Evolutionary conservation across 202 grass and related monocot genomes (phyloP).

Genomic region (Panicum hallii): DNA sequence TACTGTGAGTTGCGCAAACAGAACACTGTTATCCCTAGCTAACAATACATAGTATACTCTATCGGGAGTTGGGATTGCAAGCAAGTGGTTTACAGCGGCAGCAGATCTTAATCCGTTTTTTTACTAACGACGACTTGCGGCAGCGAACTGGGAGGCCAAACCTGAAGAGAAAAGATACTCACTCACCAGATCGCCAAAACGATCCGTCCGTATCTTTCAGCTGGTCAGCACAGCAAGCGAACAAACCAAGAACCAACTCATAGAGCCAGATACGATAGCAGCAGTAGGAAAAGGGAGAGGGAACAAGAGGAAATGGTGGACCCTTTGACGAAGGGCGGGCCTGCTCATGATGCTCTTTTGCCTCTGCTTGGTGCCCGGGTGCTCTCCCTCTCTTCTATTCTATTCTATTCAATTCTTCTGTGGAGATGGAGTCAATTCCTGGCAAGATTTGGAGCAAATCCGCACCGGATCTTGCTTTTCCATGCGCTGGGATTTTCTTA

Average conservation of each 20-base stretch:
- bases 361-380: background rate
- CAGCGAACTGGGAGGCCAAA: background rate
- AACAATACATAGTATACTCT: too few relatives aligned
- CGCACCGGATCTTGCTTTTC: conserved; percentile 83
- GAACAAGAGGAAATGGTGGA: conserved; percentile 61
- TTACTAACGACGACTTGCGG: background rate
- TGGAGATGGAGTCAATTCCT: conserved; percentile 65
- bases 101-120: background rate
- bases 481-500: conserved; percentile 62
- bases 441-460: conserved; percentile 84
- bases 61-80: too few relatives aligned
- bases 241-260: background rate
- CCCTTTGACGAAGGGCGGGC: conserved; percentile 1
- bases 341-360: too few relatives aligned
- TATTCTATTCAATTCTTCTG: background rate
- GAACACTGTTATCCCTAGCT: too few relatives aligned
- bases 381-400: background rate
- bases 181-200: conserved; percentile 14
- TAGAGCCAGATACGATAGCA: background rate
- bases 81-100: background rate
- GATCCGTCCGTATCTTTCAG: conserved; percentile 13
- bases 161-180: too few relatives aligned
- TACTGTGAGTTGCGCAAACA: too few relatives aligned
- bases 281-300: background rate
- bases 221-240: background rate